phyloP scores from a whole-genome alignment of 805 yeast species.

The Candida vartiovaarae region DNA sequence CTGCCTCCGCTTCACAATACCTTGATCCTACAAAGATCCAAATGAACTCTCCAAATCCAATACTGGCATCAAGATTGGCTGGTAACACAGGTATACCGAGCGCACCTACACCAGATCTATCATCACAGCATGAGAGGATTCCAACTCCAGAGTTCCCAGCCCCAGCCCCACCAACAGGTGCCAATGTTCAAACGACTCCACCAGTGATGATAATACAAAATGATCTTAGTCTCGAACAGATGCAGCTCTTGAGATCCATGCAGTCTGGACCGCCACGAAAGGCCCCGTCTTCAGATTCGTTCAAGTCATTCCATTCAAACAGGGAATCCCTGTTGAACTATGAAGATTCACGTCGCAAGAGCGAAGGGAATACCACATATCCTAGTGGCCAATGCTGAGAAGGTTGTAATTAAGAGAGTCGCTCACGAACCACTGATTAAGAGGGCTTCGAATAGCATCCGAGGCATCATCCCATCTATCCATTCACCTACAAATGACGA shows the following conservation, averaged over 20 bases:
- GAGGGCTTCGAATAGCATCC: no score
- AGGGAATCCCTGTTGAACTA: conserved; percentile 12
- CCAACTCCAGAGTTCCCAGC: conserved; percentile 13
- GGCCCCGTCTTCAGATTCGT: conserved; percentile 2
- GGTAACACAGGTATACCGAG: no score
- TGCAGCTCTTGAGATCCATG: neutral
- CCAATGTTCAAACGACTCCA: neutral
- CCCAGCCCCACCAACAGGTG: conserved; percentile 10
- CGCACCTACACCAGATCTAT: neutral
- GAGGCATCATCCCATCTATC: conserved; percentile 11
- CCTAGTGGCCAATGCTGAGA: conserved; percentile 1
- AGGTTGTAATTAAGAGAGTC: neutral
- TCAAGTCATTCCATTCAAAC: neutral
- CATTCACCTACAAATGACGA: conserved; percentile 10
- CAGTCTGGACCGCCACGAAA: neutral
- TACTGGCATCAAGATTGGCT: no score
- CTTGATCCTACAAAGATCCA: no score
- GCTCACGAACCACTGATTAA: neutral
- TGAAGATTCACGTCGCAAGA: conserved; percentile 21
- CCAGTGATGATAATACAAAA: neutral
- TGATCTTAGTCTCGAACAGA: conserved; percentile 1
- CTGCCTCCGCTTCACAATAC: no score
- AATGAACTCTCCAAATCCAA: no score
- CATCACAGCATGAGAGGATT: neutral
- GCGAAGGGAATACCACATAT: conserved; percentile 18